phyloP scores from a whole-genome alignment of 257 asterid genomes.

The Thymus quinquecostatus region DNA sequence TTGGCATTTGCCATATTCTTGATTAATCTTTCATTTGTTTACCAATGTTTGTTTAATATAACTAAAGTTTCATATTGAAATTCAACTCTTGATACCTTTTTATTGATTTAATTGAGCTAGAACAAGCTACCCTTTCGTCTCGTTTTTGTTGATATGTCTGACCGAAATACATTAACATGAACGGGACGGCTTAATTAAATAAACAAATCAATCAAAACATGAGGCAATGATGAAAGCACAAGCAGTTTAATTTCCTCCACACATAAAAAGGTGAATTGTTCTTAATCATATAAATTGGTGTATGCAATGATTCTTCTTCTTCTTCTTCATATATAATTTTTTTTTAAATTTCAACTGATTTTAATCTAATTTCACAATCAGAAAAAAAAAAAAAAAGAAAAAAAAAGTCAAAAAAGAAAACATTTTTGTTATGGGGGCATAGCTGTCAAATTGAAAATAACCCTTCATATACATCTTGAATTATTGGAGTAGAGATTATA shows the following conservation, averaged over 20 bases:
- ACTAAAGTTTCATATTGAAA: too few species aligned
- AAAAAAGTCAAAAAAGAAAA: background rate
- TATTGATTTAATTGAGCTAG: too few species aligned
- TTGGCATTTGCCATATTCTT: too few species aligned
- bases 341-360: background rate
- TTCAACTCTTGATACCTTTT: too few species aligned
- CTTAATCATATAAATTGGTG: conserved; percentile 22
- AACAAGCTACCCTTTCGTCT: too few species aligned
- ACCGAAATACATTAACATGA: too few species aligned
- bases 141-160: too few species aligned
- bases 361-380: background rate
- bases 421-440: background rate
- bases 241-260: conserved; percentile 11
- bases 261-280: conserved; percentile 26
- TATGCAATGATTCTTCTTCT: conserved; percentile 32
- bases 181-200: too few species aligned
- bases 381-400: too few species aligned
- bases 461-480: conserved; percentile 14
- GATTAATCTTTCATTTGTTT: too few species aligned
- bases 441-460: conserved; percentile 36
- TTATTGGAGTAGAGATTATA: too few species aligned
- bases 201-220: background rate
- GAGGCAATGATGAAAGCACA: conserved; percentile 18
- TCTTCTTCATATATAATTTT: conserved; percentile 31
- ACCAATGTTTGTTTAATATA: too few species aligned